phyloP scores from a whole-genome alignment of 1,139 yeast genomes.

The Scheffersomyces parashehatae region DNA sequence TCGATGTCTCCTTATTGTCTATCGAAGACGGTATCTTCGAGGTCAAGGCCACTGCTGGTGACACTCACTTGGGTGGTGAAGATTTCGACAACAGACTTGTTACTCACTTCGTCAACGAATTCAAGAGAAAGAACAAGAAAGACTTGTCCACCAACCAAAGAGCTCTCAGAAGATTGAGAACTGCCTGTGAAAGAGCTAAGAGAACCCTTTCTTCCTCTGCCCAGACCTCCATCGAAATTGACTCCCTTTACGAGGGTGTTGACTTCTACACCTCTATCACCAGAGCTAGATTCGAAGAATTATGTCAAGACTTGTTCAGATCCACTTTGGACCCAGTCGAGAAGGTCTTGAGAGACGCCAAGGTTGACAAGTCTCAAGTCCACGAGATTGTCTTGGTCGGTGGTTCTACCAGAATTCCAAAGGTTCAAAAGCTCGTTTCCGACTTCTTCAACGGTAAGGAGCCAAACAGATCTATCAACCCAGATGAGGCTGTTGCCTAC shows the following conservation, averaged over 20 bases:
- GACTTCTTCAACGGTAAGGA: conserved; percentile 46
- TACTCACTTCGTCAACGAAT: conserved; percentile 35
- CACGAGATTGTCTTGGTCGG: conserved; percentile 43
- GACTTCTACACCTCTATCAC: conserved; percentile 43
- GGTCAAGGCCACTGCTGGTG: conserved; percentile 98
- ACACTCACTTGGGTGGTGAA: conserved; percentile 98
- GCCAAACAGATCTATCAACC: conserved; percentile 41
- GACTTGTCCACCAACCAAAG: conserved; percentile 39
- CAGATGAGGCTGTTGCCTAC: conserved; percentile 47
- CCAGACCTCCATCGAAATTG: conserved; percentile 40
- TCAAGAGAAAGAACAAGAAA: conserved; percentile 43
- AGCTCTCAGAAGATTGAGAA: conserved; percentile 43
- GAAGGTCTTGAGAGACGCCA: conserved; percentile 41
- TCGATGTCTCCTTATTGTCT: conserved; percentile 90
- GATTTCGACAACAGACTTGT: conserved; percentile 52
- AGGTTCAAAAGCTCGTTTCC: conserved; percentile 40
- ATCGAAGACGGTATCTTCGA: conserved; percentile 96
- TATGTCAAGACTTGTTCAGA: conserved; percentile 42
- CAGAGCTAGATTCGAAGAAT: conserved; percentile 43
- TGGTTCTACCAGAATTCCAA: conserved; percentile 45
- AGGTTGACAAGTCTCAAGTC: conserved; percentile 38
- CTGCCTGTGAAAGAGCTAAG: conserved; percentile 44
- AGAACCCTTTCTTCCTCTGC: conserved; percentile 41
- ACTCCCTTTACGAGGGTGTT: conserved; percentile 39
- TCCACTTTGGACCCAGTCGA: conserved; percentile 42